phyloP scores from a whole-genome alignment of 257 asterid genomes.

The Leptodermis oblonga region DNA sequence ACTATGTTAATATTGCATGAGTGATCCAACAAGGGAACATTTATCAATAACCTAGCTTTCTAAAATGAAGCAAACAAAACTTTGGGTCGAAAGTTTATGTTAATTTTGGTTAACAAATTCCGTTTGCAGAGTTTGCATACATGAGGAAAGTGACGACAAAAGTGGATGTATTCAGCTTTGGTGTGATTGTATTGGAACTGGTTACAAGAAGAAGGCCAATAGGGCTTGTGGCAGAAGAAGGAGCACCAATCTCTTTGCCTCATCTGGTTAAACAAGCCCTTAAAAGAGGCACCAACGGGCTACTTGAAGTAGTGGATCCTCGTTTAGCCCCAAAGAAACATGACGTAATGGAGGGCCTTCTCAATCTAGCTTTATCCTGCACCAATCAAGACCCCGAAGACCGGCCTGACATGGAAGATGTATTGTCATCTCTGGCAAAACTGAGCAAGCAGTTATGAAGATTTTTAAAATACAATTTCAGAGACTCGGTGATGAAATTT shows the following conservation, averaged over 20 bases:
- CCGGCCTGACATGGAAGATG: conserved; percentile 69
- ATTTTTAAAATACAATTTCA: not conserved
- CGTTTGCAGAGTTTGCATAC: conserved; percentile 66
- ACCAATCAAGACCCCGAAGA: conserved; percentile 50
- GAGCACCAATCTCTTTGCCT: conserved; percentile 53
- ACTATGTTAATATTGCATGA: not conserved
- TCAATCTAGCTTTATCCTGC: conserved; percentile 65
- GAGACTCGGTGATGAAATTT: too few relatives aligned
- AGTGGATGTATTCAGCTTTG: conserved; percentile 83
- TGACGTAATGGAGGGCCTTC: conserved; percentile 49
- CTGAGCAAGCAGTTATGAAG: conserved; percentile 33
- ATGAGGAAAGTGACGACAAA: conserved; percentile 69
- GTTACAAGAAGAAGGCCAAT: conserved; percentile 75
- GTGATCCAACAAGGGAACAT: not conserved
- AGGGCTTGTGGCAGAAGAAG: conserved; percentile 47
- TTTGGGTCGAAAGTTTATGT: too few relatives aligned
- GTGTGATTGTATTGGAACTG: conserved; percentile 67
- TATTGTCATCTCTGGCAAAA: conserved; percentile 46
- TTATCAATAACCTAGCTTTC: not conserved
- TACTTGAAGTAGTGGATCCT: conserved; percentile 53
- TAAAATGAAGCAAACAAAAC: not conserved
- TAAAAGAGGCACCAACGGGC: conserved; percentile 32
- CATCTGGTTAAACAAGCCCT: conserved; percentile 54
- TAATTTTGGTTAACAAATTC: not conserved
- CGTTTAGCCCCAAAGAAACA: conserved; percentile 35